Evolutionary conservation across 441 rosid genomes (phyloP).

Genomic region (Bocquillonia castaneifolia): DNA sequence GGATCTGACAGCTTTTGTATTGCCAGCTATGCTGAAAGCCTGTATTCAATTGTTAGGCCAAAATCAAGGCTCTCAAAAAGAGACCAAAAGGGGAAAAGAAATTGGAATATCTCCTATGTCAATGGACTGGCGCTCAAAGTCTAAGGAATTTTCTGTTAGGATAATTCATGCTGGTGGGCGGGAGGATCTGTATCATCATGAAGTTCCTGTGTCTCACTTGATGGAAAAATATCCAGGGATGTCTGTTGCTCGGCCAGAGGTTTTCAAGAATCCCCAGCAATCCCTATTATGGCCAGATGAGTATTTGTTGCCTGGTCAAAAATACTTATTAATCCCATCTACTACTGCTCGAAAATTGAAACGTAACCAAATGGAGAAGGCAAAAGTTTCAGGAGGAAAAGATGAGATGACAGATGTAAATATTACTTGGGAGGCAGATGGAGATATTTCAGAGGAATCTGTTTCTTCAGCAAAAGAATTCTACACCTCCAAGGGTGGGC

Average conservation of each 20-base stretch:
- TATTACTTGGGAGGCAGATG: conserved; percentile 33
- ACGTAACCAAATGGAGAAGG: conserved; percentile 26
- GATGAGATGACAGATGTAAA: conserved; percentile 31
- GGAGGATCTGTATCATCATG: conserved; percentile 39
- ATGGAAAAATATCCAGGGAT: conserved; percentile 58
- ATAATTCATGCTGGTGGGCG: conserved; percentile 56
- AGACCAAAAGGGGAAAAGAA: conserved; percentile 22
- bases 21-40: conserved; percentile 30
- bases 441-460: conserved; percentile 34
- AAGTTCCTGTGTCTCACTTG: conserved; percentile 42
- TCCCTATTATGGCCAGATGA: conserved; percentile 47
- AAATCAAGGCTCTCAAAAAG: conserved; percentile 15
- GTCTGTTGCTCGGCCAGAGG: conserved; percentile 50
- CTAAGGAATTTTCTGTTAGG: conserved; percentile 41
- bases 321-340: conserved; percentile 45
- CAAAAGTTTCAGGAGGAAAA: conserved; percentile 16
- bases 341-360: conserved; percentile 44
- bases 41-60: conserved; percentile 32
- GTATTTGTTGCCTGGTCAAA: conserved; percentile 44
- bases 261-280: conserved; percentile 42
- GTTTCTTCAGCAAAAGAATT: conserved; percentile 47
- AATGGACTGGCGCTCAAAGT: conserved; percentile 24
- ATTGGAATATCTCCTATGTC: conserved; percentile 23
- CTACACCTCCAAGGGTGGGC: conserved; percentile 32
- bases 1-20: conserved; percentile 22